A percentile compares a stretch with the other conserved stretches of the same genome.
Evolutionary conservation across 2,329 filamentous ascomycete species (phyloP).

Genomic region (Fusarium nygamai): DNA sequence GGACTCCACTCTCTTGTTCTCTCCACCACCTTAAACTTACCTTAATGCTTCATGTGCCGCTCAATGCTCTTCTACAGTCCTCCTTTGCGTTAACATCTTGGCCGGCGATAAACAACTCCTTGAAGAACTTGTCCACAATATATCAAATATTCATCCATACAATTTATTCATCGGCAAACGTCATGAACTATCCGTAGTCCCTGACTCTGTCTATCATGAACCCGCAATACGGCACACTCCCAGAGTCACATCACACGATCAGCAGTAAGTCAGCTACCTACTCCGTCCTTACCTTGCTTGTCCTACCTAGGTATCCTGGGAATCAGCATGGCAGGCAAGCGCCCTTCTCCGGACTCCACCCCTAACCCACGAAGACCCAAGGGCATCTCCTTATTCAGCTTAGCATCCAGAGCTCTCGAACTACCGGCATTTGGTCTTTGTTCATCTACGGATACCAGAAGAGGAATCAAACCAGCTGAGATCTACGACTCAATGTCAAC

Average conservation of each 20-base stretch:
- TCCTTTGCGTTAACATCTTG: neutral
- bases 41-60: neutral
- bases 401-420: constrained; percentile 13
- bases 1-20: neutral
- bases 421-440: constrained; percentile 19
- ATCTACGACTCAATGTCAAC: neutral
- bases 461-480: neutral
- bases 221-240: neutral
- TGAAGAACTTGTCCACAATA: neutral
- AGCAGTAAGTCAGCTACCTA: neutral
- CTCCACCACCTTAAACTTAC: constrained; percentile 19
- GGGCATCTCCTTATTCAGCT: constrained; percentile 12
- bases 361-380: constrained; percentile 5
- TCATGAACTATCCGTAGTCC: too few species aligned
- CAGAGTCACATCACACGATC: constrained; percentile 13
- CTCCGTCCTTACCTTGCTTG: neutral
- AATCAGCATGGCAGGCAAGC: constrained; percentile 15
- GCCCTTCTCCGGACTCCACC: constrained; percentile 21
- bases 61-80: neutral
- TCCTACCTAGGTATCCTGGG: neutral
- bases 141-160: neutral
- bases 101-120: neutral
- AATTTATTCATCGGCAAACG: neutral
- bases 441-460: neutral
- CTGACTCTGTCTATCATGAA: neutral